Evolutionary conservation across 768 basidiomycete species (phyloP).

Genomic region (Psilocybe sp.): DNA sequence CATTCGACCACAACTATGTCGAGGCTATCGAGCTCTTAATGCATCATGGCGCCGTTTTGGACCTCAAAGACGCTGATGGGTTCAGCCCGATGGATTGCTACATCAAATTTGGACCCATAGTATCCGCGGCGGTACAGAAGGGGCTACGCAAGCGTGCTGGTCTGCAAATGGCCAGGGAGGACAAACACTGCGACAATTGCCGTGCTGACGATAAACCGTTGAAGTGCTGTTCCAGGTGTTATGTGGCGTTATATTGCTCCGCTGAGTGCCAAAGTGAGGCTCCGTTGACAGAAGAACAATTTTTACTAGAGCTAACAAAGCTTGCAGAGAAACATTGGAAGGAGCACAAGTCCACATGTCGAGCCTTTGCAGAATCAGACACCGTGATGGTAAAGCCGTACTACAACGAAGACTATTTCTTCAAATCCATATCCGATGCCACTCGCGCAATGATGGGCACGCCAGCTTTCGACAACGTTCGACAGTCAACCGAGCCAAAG

Average conservation of each 20-base stretch:
- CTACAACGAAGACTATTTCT: conserved; percentile 21
- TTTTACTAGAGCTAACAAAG: not conserved
- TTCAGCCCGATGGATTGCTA: conserved; percentile 27
- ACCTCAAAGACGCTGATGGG: conserved; percentile 35
- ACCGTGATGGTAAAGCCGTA: conserved; percentile 47
- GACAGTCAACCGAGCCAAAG: too few relatives aligned
- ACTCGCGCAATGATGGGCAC: not conserved
- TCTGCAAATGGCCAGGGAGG: conserved; percentile 35
- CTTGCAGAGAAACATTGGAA: conserved; percentile 40
- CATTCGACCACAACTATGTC: conserved; percentile 28
- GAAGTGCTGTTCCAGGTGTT: conserved; percentile 43
- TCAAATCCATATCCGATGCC: conserved; percentile 15
- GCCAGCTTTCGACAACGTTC: too few relatives aligned
- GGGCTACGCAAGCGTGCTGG: conserved; percentile 48
- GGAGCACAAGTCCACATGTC: conserved; percentile 44
- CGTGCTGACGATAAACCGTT: conserved; percentile 23
- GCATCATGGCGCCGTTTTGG: conserved; percentile 46
- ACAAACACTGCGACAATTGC: conserved; percentile 44
- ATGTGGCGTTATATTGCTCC: conserved; percentile 49
- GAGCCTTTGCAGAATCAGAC: conserved; percentile 38
- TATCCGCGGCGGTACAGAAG: conserved; percentile 40
- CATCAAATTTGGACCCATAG: conserved; percentile 35
- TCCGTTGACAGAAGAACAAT: not conserved
- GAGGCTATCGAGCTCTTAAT: conserved; percentile 41
- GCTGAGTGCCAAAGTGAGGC: conserved; percentile 51